Base-by-base conservation (phyloP, 2,329 filamentous ascomycete genomes). In the Apiospora arundinis region DNA sequence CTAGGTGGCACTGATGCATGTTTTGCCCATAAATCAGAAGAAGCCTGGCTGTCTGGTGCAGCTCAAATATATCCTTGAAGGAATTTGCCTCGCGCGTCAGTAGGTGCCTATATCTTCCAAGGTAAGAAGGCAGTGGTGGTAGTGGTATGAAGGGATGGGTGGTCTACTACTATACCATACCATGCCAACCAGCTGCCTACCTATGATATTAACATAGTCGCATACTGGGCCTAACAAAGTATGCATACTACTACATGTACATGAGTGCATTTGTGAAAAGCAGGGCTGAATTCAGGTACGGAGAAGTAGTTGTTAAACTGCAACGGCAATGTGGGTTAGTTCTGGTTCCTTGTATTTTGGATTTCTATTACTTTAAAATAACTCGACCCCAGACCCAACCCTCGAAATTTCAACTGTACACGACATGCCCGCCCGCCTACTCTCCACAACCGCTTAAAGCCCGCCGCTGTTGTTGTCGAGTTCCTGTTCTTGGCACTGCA, bases 351-450 rank as follows among this genome's bases (percentile, higher is more conserved):
- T 63, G 56, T n/a, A 63, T 63, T 63, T 40, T 63, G 56, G 23
- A 48, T 73, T 73, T 73, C 60, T n/a, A 76, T 77, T 76, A 76
- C 75, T 75, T 74, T 74, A 73, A 71, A 71, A 68, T 65, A 69
- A 73, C 72, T 46, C 67, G 68, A 52, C 60, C 70, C 69, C 69
- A 60, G 60, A 49, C 63, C 42, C 48, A 49, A 56, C 68, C 28
- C 14, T 46, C 48, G 40, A 56, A 37, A 70, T 63, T 63, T 63
- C 56, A 63, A 63, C 56, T 40, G 56, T 37, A 63, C 56, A 63
- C 56, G 56, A 63, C 56, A 63, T 63, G 56, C 12, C 56, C 4
- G 56, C 56, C 56, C 40, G 40, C 56, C 56, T 28, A 63, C 56
- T 40, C 56, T 63, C 32, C 56, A 63, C 56, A 63, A 63, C 56